These are phyloP conservation scores for Euphorbia pulcherrima DNA, from an alignment of 345 rosid genomes.

Conservation along the genomic window DNA sequence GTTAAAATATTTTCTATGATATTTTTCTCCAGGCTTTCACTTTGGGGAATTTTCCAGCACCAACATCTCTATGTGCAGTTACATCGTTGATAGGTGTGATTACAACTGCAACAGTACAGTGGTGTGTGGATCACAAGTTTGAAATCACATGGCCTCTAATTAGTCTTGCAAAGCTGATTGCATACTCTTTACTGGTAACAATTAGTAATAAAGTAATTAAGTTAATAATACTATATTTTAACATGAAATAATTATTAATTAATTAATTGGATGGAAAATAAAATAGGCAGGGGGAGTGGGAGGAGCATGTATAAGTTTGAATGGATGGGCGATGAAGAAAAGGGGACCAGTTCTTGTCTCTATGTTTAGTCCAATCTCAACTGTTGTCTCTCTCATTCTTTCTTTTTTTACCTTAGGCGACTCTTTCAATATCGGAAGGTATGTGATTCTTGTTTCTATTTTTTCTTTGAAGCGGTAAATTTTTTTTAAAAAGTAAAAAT, in stretches of 20 bases:
- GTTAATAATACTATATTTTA: neutral
- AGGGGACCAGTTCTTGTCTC: constrained; percentile 86
- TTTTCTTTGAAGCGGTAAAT: too few species aligned
- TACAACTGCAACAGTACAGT: constrained; percentile 43
- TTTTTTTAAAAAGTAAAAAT: too few species aligned
- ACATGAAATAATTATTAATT: neutral
- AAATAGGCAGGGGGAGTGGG: constrained; percentile 56
- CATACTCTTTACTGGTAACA: constrained; percentile 55
- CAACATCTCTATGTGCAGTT: constrained; percentile 67
- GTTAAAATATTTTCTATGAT: too few species aligned
- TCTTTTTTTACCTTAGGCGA: constrained; percentile 63
- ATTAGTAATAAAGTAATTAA: too few species aligned
- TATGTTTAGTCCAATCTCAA: constrained; percentile 76
- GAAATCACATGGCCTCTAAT: constrained; percentile 40
- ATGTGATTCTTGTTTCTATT: too few species aligned
- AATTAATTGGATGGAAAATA: constrained; percentile 11
- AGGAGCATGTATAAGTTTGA: constrained; percentile 79
- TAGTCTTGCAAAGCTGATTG: constrained; percentile 34
- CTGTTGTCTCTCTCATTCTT: constrained; percentile 55
- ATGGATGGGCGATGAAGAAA: constrained; percentile 90
- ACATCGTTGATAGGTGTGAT: constrained; percentile 68
- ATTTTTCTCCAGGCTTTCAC: constrained; percentile 57
- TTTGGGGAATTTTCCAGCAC: constrained; percentile 80
- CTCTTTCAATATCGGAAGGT: constrained; percentile 64
- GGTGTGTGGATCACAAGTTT: constrained; percentile 37